Percentiles rank a stretch among this genome's conserved stretches.
Evolutionary conservation across 176 grass and related monocot genomes (phyloP).

Genomic region (Carex littledalei): DNA sequence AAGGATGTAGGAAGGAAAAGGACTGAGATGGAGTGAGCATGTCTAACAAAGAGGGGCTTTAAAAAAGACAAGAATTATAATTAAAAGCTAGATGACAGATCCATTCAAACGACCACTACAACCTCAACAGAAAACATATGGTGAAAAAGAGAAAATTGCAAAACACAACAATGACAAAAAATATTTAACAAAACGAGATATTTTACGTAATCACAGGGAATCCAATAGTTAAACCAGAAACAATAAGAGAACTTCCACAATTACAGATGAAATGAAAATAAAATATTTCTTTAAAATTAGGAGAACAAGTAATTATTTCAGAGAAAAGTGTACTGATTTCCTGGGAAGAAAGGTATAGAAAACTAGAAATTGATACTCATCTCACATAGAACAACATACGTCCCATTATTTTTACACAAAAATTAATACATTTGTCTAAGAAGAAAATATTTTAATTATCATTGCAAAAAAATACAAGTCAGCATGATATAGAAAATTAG

Average conservation of each 20-base stretch:
- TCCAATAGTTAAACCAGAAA: neutral
- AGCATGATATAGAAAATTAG: neutral
- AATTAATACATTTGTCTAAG: neutral
- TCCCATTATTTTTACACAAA: neutral
- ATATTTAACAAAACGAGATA: neutral
- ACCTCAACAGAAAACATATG: neutral
- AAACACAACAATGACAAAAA: neutral
- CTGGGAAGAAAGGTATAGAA: neutral
- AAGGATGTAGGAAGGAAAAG: neutral
- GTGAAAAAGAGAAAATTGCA: neutral
- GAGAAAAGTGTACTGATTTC: neutral
- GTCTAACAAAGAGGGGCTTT: neutral
- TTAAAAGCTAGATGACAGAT: neutral
- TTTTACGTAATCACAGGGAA: neutral
- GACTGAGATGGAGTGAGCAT: neutral
- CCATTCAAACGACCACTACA: neutral
- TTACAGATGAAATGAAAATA: neutral
- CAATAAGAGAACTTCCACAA: neutral
- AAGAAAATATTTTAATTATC: neutral
- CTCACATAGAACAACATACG: neutral
- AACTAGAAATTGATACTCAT: neutral
- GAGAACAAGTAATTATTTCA: neutral
- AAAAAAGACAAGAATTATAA: neutral
- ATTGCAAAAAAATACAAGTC: neutral
- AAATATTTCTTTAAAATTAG: neutral